Conservation (phyloP, 2,329 filamentous ascomycete genomes). For the Botrytis deweyae region DNA sequence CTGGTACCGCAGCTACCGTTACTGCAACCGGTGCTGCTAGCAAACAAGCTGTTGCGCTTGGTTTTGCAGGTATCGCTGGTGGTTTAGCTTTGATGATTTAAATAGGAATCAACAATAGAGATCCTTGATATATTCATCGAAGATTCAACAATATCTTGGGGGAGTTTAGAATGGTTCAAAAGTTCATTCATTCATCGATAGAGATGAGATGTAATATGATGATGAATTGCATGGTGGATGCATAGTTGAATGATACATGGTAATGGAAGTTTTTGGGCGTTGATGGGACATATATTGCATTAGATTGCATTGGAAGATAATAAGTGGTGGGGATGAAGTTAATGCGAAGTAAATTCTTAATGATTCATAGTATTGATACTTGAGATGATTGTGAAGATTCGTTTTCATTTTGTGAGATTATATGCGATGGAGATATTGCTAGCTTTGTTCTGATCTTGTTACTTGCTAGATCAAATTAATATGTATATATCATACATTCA, state of each 20-base stretch:
- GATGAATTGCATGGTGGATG: not conserved
- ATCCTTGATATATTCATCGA: not conserved
- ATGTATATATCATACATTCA: too few species aligned
- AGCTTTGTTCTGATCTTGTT: too few species aligned
- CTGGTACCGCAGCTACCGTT: constrained; percentile 17
- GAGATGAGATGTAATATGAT: not conserved
- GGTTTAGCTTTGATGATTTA: constrained; percentile 32
- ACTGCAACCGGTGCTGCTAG: constrained; percentile 21
- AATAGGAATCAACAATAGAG: not conserved
- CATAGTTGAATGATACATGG: not conserved
- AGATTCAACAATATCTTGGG: not conserved
- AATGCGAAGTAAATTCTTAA: not conserved
- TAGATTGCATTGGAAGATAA: not conserved
- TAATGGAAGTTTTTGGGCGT: constrained; percentile 5
- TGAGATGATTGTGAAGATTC: not conserved
- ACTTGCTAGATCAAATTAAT: too few species aligned
- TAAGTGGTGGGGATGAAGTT: not conserved
- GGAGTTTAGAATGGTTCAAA: not conserved
- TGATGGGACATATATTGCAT: constrained; percentile 1
- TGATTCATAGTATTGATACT: not conserved
- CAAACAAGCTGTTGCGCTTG: constrained; percentile 21
- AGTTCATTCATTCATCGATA: not conserved
- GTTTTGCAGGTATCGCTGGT: constrained; percentile 25
- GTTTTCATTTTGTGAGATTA: not conserved
- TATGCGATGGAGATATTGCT: too few species aligned